Evolutionary conservation across 768 basidiomycete genomes (phyloP), one percentile per base, ranked within the genome.

Genomic region (Boletus vinaceobasis): DNA sequence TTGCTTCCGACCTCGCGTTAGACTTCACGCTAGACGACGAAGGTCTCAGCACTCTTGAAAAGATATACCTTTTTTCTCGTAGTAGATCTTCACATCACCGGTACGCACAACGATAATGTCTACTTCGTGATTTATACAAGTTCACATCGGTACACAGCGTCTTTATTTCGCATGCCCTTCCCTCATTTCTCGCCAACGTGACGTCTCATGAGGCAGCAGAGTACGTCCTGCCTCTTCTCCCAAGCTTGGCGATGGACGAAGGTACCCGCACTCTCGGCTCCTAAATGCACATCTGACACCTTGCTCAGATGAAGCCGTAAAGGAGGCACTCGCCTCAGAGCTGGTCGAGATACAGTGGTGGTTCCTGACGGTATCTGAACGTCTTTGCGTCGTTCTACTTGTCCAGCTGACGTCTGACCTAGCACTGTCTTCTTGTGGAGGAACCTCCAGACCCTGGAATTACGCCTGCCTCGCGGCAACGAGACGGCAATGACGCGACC

Each of bases 211-310:
- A 98, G 60, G 93, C 93, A 5, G 85, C 93, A 61, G 90, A 93
- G 70, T 98, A 96, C 66, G 91, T 98, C 53, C 74, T 96, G 19
- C 95, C 95, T 1, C 81, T 97, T n/a, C 80, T 98, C 53, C 87
- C 82, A 48, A 82, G 81, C 40, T 82, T 98, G 29, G 91, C 91
- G 9, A 84, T 88, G 71, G 93, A 95, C 65, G 85, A 91, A 68
- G 92, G 92, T 91, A 58, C 40, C 70, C 29, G 1, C 50, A 29
- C 55, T 33, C 46, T 32, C 50, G 35, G 50, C 57, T 40, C 43
- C 42, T 26, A 14, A 8, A 17, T 33, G 17, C 38, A 1, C 42
- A 32, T 52, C 52, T 69, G 9, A 62, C 52, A 32, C 45, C 39
- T 59, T 35, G 44, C 55, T 33, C 64, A 92, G 93, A 96, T 56